phyloP scores from a whole-genome alignment of 2,329 filamentous ascomycete genomes.

The Diaporthe longicolla region DNA sequence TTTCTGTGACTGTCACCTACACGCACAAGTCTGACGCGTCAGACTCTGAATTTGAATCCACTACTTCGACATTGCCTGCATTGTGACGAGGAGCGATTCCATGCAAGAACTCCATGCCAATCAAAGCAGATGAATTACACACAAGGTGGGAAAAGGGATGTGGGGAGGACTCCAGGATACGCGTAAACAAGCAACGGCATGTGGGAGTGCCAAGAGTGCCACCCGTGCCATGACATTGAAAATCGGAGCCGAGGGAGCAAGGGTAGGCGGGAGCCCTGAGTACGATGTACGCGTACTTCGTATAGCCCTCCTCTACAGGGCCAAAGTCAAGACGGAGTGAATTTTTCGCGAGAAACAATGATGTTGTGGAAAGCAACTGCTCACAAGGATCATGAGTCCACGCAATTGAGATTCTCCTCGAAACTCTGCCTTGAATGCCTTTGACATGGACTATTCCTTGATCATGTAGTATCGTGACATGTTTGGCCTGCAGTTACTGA shows the following conservation, averaged over 20 bases:
- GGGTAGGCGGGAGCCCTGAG: neutral
- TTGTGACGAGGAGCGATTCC: neutral
- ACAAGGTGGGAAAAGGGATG: slow-evolving; percentile 7
- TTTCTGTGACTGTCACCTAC: neutral
- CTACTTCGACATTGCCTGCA: neutral
- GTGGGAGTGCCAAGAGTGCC: slow-evolving; percentile 27
- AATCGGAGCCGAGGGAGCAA: neutral
- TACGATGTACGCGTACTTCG: no score
- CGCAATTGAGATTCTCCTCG: no score
- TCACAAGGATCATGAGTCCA: no score
- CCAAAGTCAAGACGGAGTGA: no score
- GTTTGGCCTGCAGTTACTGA: no score
- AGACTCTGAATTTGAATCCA: neutral
- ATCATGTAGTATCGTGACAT: no score
- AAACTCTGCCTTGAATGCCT: no score
- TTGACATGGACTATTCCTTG: no score
- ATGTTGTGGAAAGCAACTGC: no score
- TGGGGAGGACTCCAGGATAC: neutral
- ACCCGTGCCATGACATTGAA: neutral
- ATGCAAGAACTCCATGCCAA: neutral
- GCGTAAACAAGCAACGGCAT: slow-evolving; percentile 16
- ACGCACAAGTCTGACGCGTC: slow-evolving; percentile 22
- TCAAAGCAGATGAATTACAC: slow-evolving; percentile 5
- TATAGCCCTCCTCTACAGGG: no score
- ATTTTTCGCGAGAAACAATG: no score